These are phyloP conservation scores for Claviceps fusiformis DNA, from an alignment of 2,329 filamentous ascomycete genomes.

Conservation along the genomic window DNA sequence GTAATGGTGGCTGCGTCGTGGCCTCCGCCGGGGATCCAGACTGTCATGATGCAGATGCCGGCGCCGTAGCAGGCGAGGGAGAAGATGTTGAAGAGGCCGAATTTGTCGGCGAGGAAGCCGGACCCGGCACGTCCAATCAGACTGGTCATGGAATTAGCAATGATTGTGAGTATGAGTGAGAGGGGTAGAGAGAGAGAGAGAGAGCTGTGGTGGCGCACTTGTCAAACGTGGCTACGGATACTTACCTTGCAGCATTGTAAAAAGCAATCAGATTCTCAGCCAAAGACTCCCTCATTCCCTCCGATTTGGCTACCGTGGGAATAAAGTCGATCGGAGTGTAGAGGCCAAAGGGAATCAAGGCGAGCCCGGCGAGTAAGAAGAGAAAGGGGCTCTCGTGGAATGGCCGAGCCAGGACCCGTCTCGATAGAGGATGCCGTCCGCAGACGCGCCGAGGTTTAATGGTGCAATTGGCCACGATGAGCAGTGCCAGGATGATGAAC, in stretches of 20 bases:
- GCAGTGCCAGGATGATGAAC: conserved; percentile 23
- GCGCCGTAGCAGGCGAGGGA: conserved; percentile 29
- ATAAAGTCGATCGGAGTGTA: conserved; percentile 18
- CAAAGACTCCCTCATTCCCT: conserved; percentile 9
- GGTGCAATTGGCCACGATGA: conserved; percentile 20
- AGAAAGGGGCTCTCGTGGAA: conserved; percentile 15
- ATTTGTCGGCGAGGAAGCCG: conserved; percentile 11
- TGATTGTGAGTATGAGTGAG: background rate
- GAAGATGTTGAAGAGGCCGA: conserved; percentile 17
- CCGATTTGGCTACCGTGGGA: conserved; percentile 7
- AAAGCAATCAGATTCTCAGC: conserved; percentile 12
- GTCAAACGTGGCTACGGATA: background rate
- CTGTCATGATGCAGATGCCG: conserved; percentile 14
- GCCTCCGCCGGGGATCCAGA: conserved; percentile 20
- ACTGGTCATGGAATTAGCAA: conserved; percentile 5
- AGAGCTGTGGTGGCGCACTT: background rate
- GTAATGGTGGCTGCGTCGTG: conserved; percentile 12
- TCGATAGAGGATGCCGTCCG: conserved; percentile 1
- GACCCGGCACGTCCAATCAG: conserved; percentile 12
- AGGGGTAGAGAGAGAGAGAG: background rate
- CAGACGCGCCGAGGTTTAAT: conserved; percentile 14
- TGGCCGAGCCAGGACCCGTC: conserved; percentile 7
- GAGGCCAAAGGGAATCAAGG: conserved; percentile 17
- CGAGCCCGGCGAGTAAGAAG: conserved; percentile 13
- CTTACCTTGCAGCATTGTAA: conserved; percentile 12